Conservation (phyloP, 164 flowering plant genomes). For the Nelumbo lutea region DNA sequence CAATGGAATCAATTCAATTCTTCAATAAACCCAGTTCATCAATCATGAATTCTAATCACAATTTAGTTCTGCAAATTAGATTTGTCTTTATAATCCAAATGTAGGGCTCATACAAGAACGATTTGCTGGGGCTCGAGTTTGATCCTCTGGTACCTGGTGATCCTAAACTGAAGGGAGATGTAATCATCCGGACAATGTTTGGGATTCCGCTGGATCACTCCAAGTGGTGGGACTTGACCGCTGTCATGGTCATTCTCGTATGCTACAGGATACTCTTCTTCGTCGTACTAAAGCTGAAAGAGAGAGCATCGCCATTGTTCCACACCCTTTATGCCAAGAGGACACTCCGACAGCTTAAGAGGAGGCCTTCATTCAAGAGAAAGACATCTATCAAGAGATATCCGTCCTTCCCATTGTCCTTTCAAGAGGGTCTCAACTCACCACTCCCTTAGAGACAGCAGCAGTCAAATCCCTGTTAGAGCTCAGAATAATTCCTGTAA, state of each 20-base stretch:
- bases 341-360: neutral
- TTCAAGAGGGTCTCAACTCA: neutral
- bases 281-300: neutral
- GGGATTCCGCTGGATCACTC: conserved; percentile 29
- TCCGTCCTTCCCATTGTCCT: conserved; percentile 1
- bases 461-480: neutral
- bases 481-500: neutral
- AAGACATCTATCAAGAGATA: conserved; percentile 23
- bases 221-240: conserved; percentile 70
- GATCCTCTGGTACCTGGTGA: neutral
- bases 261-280: neutral
- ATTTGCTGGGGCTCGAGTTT: neutral
- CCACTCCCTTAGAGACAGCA: neutral
- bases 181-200: neutral
- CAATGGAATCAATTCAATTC: no score
- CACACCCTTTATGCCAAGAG: neutral
- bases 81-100: neutral
- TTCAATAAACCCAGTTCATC: no score
- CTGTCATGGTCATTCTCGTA: conserved; percentile 6
- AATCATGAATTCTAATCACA: no score
- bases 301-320: neutral
- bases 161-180: neutral
- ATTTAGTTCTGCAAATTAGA: no score
- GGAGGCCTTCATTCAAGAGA: neutral
- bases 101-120: neutral